Base-by-base conservation (phyloP, 2,329 filamentous ascomycete genomes). In the Colletotrichum sp. region DNA sequence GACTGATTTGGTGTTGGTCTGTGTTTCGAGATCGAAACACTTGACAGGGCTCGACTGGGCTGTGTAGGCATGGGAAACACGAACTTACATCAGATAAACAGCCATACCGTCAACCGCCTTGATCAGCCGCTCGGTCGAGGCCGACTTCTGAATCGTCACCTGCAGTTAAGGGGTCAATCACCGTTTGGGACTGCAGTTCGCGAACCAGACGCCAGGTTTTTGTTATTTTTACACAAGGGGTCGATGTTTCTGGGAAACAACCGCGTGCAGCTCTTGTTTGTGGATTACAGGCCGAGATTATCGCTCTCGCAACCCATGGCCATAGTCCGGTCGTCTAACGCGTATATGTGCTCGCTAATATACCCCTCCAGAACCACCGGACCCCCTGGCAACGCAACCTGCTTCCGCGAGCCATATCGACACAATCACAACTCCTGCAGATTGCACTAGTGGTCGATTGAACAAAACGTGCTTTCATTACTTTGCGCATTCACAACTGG, bases 261-360 rank as follows among this genome's bases (percentile, higher is more conserved):
- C 59, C 34, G 26, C 49, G 62, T 75, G 65, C 65, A 67, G 36
- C 49, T 66, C 67, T 71, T 57, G 76, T 77, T 78, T 81, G 79
- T 78, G 79, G 79, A 71, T 79, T 81, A 80, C 79, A 81, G 80
- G 78, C 83, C 82, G 83, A 85, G 80, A 85, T 85, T 85, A 81
- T 80, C 79, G 79, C 79, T 78, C 52, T 80, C 78, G 72, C 76
- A 71, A 77, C 72, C 82, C 81, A 80, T 83, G 80, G 75, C 76
- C 80, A 81, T 82, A 83, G 79, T 77, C 44, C 77, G 79, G 78
- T 79, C 79, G 79, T 77, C 81, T 82, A 81, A 82, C 80, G 82
- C 78, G 78, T 85, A 85, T 85, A 85, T 84, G 79, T 82, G 81
- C 76, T 80, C 78, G 78, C 77, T 82, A 81, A 81, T 86, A 86